Percentiles rank a stretch among this genome's conserved stretches.
Conservation (phyloP, 2,329 filamentous ascomycete species). For the Eutypa lata region DNA sequence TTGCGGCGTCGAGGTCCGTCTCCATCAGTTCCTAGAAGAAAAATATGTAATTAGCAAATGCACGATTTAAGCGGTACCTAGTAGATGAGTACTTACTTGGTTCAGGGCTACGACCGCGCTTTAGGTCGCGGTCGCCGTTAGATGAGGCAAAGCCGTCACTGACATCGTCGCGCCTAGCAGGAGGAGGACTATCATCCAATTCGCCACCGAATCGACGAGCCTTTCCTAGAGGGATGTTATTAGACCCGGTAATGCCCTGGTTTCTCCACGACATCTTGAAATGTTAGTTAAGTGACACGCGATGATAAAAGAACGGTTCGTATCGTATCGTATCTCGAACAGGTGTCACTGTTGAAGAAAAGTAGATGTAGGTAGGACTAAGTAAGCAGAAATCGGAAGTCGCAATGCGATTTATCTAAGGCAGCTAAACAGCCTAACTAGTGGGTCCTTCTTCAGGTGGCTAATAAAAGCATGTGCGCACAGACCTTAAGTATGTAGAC, state of each 20-base stretch:
- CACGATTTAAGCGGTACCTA: slow-evolving; percentile 9
- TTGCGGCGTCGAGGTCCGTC: slow-evolving; percentile 88
- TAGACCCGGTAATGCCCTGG: slow-evolving; percentile 92
- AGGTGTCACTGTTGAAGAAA: neutral
- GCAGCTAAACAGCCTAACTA: too few relatives aligned
- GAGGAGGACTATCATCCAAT: slow-evolving; percentile 27
- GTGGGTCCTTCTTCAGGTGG: too few relatives aligned
- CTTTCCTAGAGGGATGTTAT: slow-evolving; percentile 93
- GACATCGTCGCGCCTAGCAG: slow-evolving; percentile 27
- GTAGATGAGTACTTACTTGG: slow-evolving; percentile 56
- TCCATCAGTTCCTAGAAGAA: slow-evolving; percentile 45
- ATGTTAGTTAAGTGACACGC: slow-evolving; percentile 2
- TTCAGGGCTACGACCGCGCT: slow-evolving; percentile 91
- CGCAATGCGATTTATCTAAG: neutral
- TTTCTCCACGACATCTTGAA: slow-evolving; percentile 62
- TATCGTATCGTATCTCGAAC: neutral
- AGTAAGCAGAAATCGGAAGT: neutral
- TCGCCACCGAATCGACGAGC: slow-evolving; percentile 75
- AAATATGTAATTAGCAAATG: slow-evolving; percentile 23
- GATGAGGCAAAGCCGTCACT: slow-evolving; percentile 36
- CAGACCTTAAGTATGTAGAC: neutral
- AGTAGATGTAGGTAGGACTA: neutral
- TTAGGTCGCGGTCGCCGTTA: slow-evolving; percentile 51
- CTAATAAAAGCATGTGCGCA: neutral
- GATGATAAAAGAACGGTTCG: neutral